Conservation (phyloP, 1,284 basidiomycete genomes). For the Papiliotrema laurentii region DNA sequence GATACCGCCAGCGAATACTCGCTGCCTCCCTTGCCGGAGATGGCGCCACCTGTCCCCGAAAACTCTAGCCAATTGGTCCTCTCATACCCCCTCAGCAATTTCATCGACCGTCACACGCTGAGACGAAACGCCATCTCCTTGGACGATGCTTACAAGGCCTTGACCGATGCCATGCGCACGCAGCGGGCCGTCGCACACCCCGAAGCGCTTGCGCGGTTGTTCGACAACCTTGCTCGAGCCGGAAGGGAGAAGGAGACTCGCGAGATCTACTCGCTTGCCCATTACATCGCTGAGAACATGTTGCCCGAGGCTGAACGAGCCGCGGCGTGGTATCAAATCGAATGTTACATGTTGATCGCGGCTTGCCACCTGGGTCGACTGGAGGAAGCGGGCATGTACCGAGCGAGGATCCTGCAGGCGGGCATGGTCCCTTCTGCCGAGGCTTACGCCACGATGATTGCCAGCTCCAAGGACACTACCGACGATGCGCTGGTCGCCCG, state of each 20-base stretch:
- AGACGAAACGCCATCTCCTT: constrained; percentile 16
- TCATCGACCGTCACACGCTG: constrained; percentile 19
- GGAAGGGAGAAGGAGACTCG: constrained; percentile 61
- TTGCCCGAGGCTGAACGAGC: constrained; percentile 34
- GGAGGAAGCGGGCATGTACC: constrained; percentile 73
- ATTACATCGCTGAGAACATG: constrained; percentile 46
- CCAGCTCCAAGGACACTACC: constrained; percentile 82
- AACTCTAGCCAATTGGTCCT: neutral
- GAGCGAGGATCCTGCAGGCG: constrained; percentile 68
- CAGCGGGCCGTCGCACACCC: constrained; percentile 7
- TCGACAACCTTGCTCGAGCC: constrained; percentile 63
- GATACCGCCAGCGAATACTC: no score
- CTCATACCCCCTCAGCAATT: neutral
- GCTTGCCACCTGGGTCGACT: constrained; percentile 73
- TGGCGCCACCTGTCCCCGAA: neutral
- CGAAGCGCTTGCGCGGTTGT: constrained; percentile 58
- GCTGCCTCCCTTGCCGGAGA: no score
- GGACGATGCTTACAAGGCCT: constrained; percentile 15
- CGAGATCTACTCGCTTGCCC: constrained; percentile 66
- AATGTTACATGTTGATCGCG: constrained; percentile 83
- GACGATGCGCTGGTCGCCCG: constrained; percentile 85
- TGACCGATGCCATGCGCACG: constrained; percentile 11
- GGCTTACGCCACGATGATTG: constrained; percentile 84
- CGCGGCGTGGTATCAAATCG: constrained; percentile 68
- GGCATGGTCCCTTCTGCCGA: constrained; percentile 78